Conservation (phyloP, 176 grass and related monocot species). For the barley (Hordeum vulgare) region MorexV3_pseudomolecules_assembly NC_058524.1:235811364-235811863, state of each 20-base stretch:
- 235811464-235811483: conserved; percentile 99
- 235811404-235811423: conserved; percentile 91
- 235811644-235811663: not conserved
- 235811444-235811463: conserved; percentile 98
- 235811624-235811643: not conserved
- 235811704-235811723: conserved; percentile 14
- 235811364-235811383: conserved; percentile 88
- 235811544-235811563: not conserved
- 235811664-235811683: not conserved
- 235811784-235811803: conserved; percentile 9
- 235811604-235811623: conserved; percentile 57
- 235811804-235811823: not conserved
- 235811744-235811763: conserved; percentile 6
- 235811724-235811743: conserved; percentile 11
- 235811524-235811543: not conserved
- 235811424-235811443: conserved; percentile 84
- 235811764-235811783: conserved; percentile 22
- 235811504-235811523: not conserved
- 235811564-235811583: conserved; percentile 87
- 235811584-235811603: conserved; percentile 87
- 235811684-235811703: conserved; percentile 6
- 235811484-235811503: conserved; percentile 50
- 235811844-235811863: conserved; percentile 9
- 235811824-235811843: conserved; percentile 19
- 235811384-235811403: conserved; percentile 82